Evolutionary conservation across 225 moss, liverwort and hornwort genomes (phyloP).

Genomic region (Bryoerythrophyllum caledonicum): DNA sequence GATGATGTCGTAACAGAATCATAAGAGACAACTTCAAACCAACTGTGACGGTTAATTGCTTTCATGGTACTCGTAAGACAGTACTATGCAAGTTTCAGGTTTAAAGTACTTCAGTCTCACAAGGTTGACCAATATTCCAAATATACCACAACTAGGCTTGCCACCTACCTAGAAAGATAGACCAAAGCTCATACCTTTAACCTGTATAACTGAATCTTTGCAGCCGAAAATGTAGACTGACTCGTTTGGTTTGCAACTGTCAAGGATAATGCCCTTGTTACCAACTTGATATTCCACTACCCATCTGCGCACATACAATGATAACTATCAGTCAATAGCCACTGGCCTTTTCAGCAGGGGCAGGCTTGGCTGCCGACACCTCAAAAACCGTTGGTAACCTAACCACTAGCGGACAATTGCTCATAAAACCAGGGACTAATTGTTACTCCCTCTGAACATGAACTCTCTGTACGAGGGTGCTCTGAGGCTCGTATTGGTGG

Average conservation of each 20-base stretch:
- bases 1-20: not conserved
- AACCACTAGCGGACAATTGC: slow-evolving; percentile 1
- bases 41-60: not conserved
- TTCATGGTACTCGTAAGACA: not conserved
- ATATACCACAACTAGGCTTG: not conserved
- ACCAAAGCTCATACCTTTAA: slow-evolving; percentile 58
- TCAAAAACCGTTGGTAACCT: not conserved
- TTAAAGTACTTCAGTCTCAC: not conserved
- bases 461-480: slow-evolving; percentile 2
- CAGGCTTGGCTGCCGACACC: slow-evolving; percentile 4
- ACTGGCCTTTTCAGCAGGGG: not conserved
- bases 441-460: not conserved
- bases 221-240: slow-evolving; percentile 87
- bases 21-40: not conserved
- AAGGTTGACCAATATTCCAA: not conserved
- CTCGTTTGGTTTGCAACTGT: slow-evolving; percentile 71
- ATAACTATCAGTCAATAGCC: slow-evolving; percentile 5
- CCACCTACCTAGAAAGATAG: slow-evolving; percentile 6
- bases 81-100: not conserved
- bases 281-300: slow-evolving; percentile 88
- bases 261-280: slow-evolving; percentile 71
- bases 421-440: not conserved
- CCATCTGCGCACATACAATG: slow-evolving; percentile 59
- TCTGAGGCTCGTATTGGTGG: not conserved
- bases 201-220: slow-evolving; percentile 85